Base-by-base conservation (phyloP, 306 rosid species). In the Cucurbita pepo region DNA sequence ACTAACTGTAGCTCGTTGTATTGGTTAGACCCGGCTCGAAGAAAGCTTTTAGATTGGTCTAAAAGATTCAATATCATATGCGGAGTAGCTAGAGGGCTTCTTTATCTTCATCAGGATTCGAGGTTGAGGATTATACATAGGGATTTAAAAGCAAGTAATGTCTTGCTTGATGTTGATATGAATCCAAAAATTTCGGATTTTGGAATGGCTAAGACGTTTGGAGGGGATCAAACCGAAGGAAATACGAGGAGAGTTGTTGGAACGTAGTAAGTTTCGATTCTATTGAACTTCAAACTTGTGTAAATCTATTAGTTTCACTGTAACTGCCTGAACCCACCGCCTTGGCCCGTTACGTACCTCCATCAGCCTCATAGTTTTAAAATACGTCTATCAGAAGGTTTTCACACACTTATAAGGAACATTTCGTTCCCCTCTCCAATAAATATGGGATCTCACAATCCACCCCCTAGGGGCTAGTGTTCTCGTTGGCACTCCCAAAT, bases 131-230 rank as follows among this genome's bases (percentile, higher is more conserved):
- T 85, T 14, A 82, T 88, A 15, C 86, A 85, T 1, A 76, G 89
- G 56, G 91, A 87, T 78, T 79, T 87, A 19, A 87, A 87, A 74
- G 72, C 86, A 3, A 85, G 89, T 47, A 87, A 85, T 47, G 77
- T 83, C 52, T 81, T 87, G 71, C 85, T 83, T 14, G 88, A 82
- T 38, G 8, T 77, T 30, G 85, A 84, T 1, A 77, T 84, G 88
- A 81, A 81, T 56, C 84, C 90, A 4, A 88, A 88, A 76, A 88
- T 88, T 65, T 86, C 87, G 50, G 93, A 88, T 74, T 88, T 86
- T n/a, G 93, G 88, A 5, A 54, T 85, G 55, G 90, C 90, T 19
- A 81, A 80, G 77, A 70, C 79, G 7, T 76, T 82, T 53, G 80
- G 82, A 56, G 90, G 82, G 48, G 82, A 81, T 57, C 83, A 83